Evolutionary conservation across 2,329 filamentous ascomycete genomes (phyloP), one percentile per base, ranked within the genome.

Genomic region (Myriosclerotinia scirpicola): DNA sequence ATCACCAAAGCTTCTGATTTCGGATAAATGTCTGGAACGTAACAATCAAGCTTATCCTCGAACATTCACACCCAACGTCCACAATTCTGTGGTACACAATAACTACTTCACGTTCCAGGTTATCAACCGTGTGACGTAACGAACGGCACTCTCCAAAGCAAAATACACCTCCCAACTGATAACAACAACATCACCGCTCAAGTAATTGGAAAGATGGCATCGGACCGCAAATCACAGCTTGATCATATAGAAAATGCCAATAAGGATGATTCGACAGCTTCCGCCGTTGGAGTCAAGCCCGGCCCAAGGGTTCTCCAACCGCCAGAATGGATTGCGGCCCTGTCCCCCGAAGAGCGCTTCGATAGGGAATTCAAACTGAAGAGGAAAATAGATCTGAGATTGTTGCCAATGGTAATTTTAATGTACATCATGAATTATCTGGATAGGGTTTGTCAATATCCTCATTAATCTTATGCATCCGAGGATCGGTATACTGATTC

Each of bases 391-490:
- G 89, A 92, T 74, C 71, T 84, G 15, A 80, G 87, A 63, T 75
- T 91, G 48, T 79, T 92, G 71, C 89, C 89, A 0, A 87, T 87
- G 77, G 80, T 90, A 53, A 85, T 90, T 63, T 71, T 90, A 59
- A 90, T 91, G 82, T 91, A 90, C 70, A 87, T 90, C 71, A 80
- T 90, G 79, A 90, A 90, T 72, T 90, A 89, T 73, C 77, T 90
- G 15, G 85, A 87, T 70, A 71, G 75, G 54, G 63, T 65, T 11
- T 20, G 54, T 65, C 20, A 8, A n/a, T 30, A 12, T 42, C 17
- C 22, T 17, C 26, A 8, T 38, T 4, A 2, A 40, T 34, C 7
- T 30, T 5, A 4, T n/a, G 11, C 15, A 15, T 26, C 1, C 9
- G 8, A 34, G 14, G 22, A 17, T 40, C 6, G 5, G 4, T 5